Evolutionary conservation across 2,329 filamentous ascomycete genomes (phyloP).

Genomic region (Pleomassaria siparia): DNA sequence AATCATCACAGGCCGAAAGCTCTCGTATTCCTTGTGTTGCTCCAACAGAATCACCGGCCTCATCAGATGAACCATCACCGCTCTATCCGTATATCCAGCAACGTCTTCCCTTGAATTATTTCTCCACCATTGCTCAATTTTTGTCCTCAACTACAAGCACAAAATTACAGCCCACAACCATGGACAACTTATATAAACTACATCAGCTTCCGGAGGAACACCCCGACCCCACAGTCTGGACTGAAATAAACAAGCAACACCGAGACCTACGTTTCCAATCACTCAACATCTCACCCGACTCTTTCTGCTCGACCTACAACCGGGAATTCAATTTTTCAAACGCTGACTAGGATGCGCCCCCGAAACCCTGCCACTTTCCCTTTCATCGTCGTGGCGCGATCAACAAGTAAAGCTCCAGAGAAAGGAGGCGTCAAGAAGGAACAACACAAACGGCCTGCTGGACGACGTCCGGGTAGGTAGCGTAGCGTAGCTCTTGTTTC

Average conservation of each 20-base stretch:
- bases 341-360: constrained; percentile 18
- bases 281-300: constrained; percentile 14
- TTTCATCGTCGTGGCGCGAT: constrained; percentile 8
- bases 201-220: constrained; percentile 11
- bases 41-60: neutral
- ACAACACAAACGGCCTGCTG: too few species aligned
- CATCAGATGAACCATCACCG: neutral
- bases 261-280: constrained; percentile 19
- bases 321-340: constrained; percentile 12
- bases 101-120: neutral
- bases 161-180: neutral
- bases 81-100: neutral
- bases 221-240: constrained; percentile 9
- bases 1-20: constrained; percentile 8
- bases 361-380: constrained; percentile 16
- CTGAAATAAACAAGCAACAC: constrained; percentile 9
- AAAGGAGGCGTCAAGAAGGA: too few species aligned
- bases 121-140: neutral
- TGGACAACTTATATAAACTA: neutral
- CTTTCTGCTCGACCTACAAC: constrained; percentile 19
- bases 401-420: too few species aligned
- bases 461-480: too few species aligned
- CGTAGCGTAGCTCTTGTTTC: too few species aligned
- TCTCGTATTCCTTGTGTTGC: neutral
- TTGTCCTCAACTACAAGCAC: neutral